Base-by-base conservation (phyloP, 768 basidiomycete genomes). In the Mycena kentingensis region DNA sequence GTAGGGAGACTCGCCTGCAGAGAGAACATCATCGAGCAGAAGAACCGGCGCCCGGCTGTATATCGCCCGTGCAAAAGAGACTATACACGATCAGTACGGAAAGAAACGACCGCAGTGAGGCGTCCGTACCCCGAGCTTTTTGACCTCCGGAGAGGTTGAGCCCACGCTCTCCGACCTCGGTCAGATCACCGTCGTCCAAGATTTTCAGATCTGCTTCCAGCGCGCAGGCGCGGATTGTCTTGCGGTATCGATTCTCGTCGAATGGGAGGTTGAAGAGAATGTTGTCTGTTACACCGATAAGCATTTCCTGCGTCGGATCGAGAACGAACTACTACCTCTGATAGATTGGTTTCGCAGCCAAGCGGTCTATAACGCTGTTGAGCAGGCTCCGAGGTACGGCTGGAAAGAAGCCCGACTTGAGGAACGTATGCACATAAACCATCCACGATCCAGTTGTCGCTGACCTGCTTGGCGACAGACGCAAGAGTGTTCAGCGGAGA, bases 1-100 rank as follows among this genome's bases (percentile, higher is more conserved):
- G 18, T 19, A 3, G 16, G 5, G 15, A 19, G 34, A 53, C 39
- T 1, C 51, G 78, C 79, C 78, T 32, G 79, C 77, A 13, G 80
- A 80, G 11, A 80, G 67, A 41, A 93, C 91, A 60, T 97, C 95
- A 57, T 97, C 95, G 35, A 98, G 71, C 27, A 96, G 71, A 1
- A 98, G 71, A 22, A 87, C 72, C 0, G 88, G 88, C 3, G 93
- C 92, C 6, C 92, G 80, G 50, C 38, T 25, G 49, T 51, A 95
- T n/a, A 97, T 84, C 4, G 93, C 93, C 34, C 93, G 84, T 26
- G 91, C 88, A 18, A 89, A 71, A 2, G 84, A 85, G n/a, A 89
- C 85, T 85, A 42, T 0, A 49, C 21, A 29, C 19, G 1, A 39
- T 19, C 2, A 25, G 18, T 65, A 84, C 85, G 80, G 72, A 82